Evolutionary conservation across 257 asterid genomes (phyloP).

Genomic region (Lantana camara): DNA sequence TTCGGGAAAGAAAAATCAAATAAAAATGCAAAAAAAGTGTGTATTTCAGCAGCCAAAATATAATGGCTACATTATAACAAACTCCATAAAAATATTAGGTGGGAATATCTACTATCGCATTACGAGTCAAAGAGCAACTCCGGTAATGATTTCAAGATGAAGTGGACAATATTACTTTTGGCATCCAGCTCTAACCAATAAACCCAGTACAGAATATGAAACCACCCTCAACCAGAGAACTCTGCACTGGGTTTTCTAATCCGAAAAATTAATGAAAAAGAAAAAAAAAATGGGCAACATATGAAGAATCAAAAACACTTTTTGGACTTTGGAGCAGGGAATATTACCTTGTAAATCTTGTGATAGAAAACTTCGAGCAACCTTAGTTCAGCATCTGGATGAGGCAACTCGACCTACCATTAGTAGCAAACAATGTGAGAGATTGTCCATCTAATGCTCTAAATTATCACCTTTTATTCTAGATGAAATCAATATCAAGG

Average conservation of each 20-base stretch:
- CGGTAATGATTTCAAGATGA: conserved; percentile 16
- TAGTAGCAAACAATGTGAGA: conserved; percentile 29
- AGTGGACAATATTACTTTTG: not conserved
- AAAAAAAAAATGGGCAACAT: conserved; percentile 2
- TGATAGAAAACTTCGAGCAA: conserved; percentile 68
- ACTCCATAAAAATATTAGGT: not conserved
- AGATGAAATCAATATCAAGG: not conserved
- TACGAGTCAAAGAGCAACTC: not conserved
- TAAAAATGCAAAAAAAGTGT: conserved; percentile 1
- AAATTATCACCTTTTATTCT: not conserved
- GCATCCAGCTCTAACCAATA: conserved; percentile 10
- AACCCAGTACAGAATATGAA: not conserved
- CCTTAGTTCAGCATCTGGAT: conserved; percentile 68
- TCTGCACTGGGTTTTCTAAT: not conserved
- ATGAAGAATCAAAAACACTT: conserved; percentile 17
- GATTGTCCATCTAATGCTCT: conserved; percentile 8
- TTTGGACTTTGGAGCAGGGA: not conserved
- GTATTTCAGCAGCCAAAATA: conserved; percentile 11
- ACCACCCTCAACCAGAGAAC: conserved; percentile 11
- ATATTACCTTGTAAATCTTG: conserved; percentile 69
- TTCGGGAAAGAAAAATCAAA: conserved; percentile 8
- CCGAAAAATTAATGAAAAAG: not conserved
- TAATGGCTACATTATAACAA: not conserved
- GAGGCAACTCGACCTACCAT: conserved; percentile 63
- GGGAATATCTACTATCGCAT: not conserved